A percentile compares a stretch with the other conserved stretches of the same genome.
phyloP scores from a whole-genome alignment of 345 rosid genomes.

The Euclidium syriacum region DNA sequence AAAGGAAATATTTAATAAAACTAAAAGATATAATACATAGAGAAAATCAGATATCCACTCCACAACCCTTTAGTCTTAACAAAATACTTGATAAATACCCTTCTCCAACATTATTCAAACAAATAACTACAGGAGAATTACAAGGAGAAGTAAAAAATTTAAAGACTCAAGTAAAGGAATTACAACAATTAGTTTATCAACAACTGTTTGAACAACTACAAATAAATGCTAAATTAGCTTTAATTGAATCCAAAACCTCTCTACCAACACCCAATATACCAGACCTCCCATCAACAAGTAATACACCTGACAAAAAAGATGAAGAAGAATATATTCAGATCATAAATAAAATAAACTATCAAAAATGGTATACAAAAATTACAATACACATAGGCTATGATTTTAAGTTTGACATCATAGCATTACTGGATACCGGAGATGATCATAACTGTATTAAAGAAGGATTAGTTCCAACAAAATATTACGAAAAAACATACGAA shows the following conservation, averaged over 20 bases:
- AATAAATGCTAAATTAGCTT: not conserved
- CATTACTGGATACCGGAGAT: not conserved
- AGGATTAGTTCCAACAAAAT: not conserved
- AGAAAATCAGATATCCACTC: not conserved
- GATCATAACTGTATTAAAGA: not conserved
- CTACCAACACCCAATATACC: too few relatives aligned
- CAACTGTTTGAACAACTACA: not conserved
- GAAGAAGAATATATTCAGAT: not conserved
- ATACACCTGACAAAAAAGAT: too few relatives aligned
- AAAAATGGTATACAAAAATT: not conserved
- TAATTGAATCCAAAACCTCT: not conserved
- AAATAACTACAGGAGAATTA: not conserved
- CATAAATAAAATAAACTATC: not conserved
- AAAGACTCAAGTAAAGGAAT: not conserved
- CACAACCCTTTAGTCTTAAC: not conserved
- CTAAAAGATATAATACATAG: not conserved
- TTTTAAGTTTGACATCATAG: too few relatives aligned
- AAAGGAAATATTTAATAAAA: not conserved
- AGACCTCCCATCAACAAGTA: too few relatives aligned
- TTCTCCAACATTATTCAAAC: not conserved
- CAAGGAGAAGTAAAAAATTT: not conserved
- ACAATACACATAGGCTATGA: not conserved
- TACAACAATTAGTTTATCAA: not conserved
- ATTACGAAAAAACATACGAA: not conserved
- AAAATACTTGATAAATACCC: not conserved